phyloP scores from a whole-genome alignment of 208 protist species.

The Trypanosomatidae sp. region DNA sequence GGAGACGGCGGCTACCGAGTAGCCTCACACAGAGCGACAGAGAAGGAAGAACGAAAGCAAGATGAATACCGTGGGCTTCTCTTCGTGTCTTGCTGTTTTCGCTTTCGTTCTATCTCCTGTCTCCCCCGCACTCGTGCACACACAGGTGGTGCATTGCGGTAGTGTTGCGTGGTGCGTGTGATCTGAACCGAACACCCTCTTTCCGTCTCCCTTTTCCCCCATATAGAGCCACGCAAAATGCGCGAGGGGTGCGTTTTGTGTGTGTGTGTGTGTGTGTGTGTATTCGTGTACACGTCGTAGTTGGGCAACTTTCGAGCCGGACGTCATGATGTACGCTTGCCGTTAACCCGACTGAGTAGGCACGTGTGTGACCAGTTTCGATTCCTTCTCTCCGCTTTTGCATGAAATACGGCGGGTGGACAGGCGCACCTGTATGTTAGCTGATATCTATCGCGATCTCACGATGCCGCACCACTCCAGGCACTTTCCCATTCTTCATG shows the following conservation, averaged over 20 bases:
- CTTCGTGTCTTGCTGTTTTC: neutral
- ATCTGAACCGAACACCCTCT: neutral
- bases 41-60: neutral
- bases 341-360: neutral
- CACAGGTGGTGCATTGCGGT: neutral
- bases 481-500: neutral
- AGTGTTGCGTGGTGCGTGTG: neutral
- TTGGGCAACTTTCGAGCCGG: too few relatives aligned
- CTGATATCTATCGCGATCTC: neutral
- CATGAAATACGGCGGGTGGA: neutral
- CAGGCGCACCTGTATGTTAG: neutral
- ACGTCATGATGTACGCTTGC: neutral
- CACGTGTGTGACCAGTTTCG: neutral
- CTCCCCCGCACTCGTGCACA: neutral
- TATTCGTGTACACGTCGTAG: neutral
- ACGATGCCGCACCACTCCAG: neutral
- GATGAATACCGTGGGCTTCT: neutral
- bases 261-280: too few relatives aligned
- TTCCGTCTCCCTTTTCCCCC: neutral
- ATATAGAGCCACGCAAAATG: neutral
- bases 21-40: neutral
- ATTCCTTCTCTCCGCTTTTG: neutral
- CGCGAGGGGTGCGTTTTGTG: neutral
- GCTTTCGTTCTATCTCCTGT: neutral
- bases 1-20: constrained; percentile 3